Evolutionary conservation across 2,329 filamentous ascomycete species (phyloP), one percentile per base, ranked within the genome.

Genomic region (Penicillium occitanis): DNA sequence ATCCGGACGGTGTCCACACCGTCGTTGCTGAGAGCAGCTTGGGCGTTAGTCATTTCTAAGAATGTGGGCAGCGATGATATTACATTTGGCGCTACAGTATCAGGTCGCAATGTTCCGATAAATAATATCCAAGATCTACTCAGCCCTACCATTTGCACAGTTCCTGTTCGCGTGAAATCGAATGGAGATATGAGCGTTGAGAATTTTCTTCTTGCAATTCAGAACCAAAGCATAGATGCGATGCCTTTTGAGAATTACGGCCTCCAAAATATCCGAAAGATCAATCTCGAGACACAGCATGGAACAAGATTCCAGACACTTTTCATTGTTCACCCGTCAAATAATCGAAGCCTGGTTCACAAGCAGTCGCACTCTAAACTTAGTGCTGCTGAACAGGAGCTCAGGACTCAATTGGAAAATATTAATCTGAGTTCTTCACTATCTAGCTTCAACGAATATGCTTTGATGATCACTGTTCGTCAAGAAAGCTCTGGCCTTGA

Each of bases 61-160:
- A 6, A n/a, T 19, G 11, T 75, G 1, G 72, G 70, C 1, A 74
- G 72, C 11, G 70, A 77, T 19, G 78, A 81, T 66, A 74, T 80
- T 14, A 64, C 78, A 0, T 82, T 79, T 72, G 80, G 78, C 5
- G 75, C 76, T 40, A 80, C 76, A 0, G 73, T 80, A 11, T 76
- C 74, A 58, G 80, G 80, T 0, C 74, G 80, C 3, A 75, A 78
- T 46, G 76, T 77, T 7, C 70, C 75, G 5, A 71, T 82, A 28
- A 42, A 68, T 13, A 76, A 74, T 1, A 77, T 81, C 17, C 74
- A 77, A 37, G 69, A 76, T 37, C 77, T 82, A 19, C 70, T 78
- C 30, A 84, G 65, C 76, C 62, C 62, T 40, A 64, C 62, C 2
- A 50, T 64, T 6, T 25, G 51, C 7, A 50, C 62, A 1, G 10